Evolutionary conservation across 2,329 filamentous ascomycete species (phyloP).

Genomic region (Xylariaceae sp.): DNA sequence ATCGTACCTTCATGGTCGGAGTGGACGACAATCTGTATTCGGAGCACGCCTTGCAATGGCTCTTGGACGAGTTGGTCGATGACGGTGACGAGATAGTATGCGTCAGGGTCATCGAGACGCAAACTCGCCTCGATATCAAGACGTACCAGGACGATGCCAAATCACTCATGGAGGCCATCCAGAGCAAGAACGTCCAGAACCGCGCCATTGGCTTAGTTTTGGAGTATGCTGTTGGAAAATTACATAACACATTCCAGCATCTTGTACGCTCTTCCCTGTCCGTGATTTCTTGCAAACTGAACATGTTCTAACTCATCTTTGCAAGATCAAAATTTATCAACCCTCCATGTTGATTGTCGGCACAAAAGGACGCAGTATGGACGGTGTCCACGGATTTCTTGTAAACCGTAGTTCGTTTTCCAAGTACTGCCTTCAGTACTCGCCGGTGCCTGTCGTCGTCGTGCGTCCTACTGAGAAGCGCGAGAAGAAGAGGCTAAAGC

Average conservation of each 20-base stretch:
- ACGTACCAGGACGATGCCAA: slow-evolving; percentile 74
- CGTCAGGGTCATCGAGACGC: slow-evolving; percentile 81
- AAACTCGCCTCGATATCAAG: slow-evolving; percentile 63
- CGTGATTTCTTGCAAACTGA: neutral
- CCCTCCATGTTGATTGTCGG: slow-evolving; percentile 89
- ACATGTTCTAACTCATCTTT: no score
- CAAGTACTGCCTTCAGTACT: slow-evolving; percentile 92
- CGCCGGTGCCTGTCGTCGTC: slow-evolving; percentile 87
- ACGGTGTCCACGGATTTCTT: slow-evolving; percentile 80
- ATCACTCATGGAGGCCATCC: slow-evolving; percentile 68
- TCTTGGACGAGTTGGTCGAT: slow-evolving; percentile 86
- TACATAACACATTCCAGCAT: slow-evolving; percentile 85
- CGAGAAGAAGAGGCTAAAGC: slow-evolving; percentile 84
- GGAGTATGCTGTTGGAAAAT: slow-evolving; percentile 84
- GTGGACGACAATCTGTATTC: slow-evolving; percentile 90
- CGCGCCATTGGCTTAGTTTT: slow-evolving; percentile 81
- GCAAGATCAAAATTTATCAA: slow-evolving; percentile 83
- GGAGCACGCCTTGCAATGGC: slow-evolving; percentile 87
- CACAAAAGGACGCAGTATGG: slow-evolving; percentile 77
- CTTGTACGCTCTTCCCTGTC: slow-evolving; percentile 42
- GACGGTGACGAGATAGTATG: slow-evolving; percentile 93
- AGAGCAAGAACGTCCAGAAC: slow-evolving; percentile 72
- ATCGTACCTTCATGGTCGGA: slow-evolving; percentile 84
- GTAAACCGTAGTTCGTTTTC: slow-evolving; percentile 78
- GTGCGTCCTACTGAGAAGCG: slow-evolving; percentile 84